Conservation (phyloP, 257 asterid species). For the Forsythia viridissima region DNA sequence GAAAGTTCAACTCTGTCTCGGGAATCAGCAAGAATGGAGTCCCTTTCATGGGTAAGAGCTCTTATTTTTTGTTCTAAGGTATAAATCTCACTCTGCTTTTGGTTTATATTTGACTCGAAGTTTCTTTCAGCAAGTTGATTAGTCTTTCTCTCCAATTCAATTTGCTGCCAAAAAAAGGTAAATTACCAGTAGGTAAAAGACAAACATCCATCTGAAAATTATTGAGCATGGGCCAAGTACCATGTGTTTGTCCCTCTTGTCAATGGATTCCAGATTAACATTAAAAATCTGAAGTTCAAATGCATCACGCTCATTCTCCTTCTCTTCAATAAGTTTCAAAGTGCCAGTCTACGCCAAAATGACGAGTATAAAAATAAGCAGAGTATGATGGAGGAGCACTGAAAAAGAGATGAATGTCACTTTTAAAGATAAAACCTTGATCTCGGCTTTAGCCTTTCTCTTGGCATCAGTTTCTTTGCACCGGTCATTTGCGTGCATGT, state of each 20-base stretch:
- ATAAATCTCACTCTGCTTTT: conserved; percentile 58
- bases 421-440: conserved; percentile 52
- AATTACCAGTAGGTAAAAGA: conserved; percentile 23
- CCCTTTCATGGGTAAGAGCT: conserved; percentile 62
- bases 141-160: conserved; percentile 69
- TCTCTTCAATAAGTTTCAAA: conserved; percentile 59
- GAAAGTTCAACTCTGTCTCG: conserved; percentile 78
- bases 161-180: conserved; percentile 47
- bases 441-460: conserved; percentile 62
- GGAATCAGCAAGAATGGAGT: conserved; percentile 71
- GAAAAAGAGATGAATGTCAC: not conserved
- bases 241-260: conserved; percentile 76
- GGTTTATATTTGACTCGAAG: conserved; percentile 43
- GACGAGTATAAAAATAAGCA: conserved; percentile 17
- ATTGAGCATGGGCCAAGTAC: conserved; percentile 42
- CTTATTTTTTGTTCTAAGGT: conserved; percentile 61
- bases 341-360: conserved; percentile 49
- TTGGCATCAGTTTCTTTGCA: conserved; percentile 66
- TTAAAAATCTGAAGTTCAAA: conserved; percentile 63
- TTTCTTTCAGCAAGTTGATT: conserved; percentile 60
- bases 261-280: conserved; percentile 55
- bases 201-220: conserved; percentile 17
- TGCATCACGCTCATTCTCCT: conserved; percentile 60
- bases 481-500: conserved; percentile 59
- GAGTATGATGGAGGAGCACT: conserved; percentile 17